Base-by-base conservation (phyloP, 176 grass and related monocot species). In the Carex cristatella region DNA sequence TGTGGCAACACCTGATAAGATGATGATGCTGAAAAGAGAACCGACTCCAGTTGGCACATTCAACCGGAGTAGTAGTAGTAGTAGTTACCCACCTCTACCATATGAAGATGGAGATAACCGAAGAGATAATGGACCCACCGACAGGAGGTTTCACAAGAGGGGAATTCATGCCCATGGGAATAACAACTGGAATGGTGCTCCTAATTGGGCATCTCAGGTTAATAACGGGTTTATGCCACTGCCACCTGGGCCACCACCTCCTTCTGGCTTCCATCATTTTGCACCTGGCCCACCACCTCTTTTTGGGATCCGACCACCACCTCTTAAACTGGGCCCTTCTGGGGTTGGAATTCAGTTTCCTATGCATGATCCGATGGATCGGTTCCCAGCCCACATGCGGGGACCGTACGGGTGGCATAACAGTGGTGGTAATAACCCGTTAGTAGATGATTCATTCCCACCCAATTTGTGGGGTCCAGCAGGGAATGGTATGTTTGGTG, bases 251-350 rank as follows among this genome's bases (percentile, higher is more conserved):
- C 87, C 88, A 61, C 84, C 89, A 58, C 85, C 88, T 51, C 84
- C 85, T n/a, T 68, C 91, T 80, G 91, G 93, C 85, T 99, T 99
- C 86, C 90, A 92, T 79, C 93, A 90, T 58, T 99, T 96, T 89
- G 82, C 86, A 33, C 88, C 38, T 27, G 90, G 93, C 37, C 91
- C 97, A 56, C 81, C 81, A 18, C 90, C 94, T 79, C 77, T 99
- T 80, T 99, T 95, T 89, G 89, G 90, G 53, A 80, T 96, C 33
- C 91, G 97, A 70, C 93, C 93, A 15, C 93, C 93, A 58, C 92
- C 85, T 67, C 84, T 99, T 83, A 92, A 96, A 83, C 84, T 99
- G 79, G 86, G 83, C 53, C 95, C 94, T 73, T 69, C 84, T 18
- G 74, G 74, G 28, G 74, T 79, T 75, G 91, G 92, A 87, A 88